Evolutionary conservation across 2,329 filamentous ascomycete genomes (phyloP).

Genomic region (Cladosporium sphaerospermum): DNA sequence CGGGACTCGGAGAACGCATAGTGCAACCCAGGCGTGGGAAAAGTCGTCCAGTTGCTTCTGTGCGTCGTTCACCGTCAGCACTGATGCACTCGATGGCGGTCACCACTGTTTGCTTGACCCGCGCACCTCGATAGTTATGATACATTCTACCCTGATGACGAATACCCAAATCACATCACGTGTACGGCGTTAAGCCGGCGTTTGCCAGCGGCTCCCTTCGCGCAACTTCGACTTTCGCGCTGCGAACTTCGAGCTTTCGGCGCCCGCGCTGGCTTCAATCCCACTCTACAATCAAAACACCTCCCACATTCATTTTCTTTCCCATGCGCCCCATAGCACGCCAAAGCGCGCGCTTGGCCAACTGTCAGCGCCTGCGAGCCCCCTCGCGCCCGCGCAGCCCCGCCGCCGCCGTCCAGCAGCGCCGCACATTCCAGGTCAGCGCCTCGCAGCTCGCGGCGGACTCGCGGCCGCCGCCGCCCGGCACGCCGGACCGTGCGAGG

Average conservation of each 20-base stretch:
- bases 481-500: slow-evolving; percentile 16
- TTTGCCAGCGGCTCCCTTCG: neutral
- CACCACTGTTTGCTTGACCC: slow-evolving; percentile 23
- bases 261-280: neutral
- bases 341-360: slow-evolving; percentile 27
- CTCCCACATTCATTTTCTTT: neutral
- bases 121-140: slow-evolving; percentile 19
- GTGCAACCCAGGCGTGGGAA: slow-evolving; percentile 24
- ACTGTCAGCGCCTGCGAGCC: slow-evolving; percentile 17
- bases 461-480: slow-evolving; percentile 15
- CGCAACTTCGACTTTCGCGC: neutral
- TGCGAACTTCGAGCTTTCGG: neutral
- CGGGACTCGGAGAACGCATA: slow-evolving; percentile 3
- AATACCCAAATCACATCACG: neutral
- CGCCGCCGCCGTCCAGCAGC: slow-evolving; percentile 6
- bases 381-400: slow-evolving; percentile 15
- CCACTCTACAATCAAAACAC: neutral
- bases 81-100: slow-evolving; percentile 24
- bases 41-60: slow-evolving; percentile 25
- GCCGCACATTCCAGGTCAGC: slow-evolving; percentile 20
- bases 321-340: slow-evolving; percentile 27
- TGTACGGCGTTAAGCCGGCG: neutral
- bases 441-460: slow-evolving; percentile 15
- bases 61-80: slow-evolving; percentile 19
- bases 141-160: no score